Percentiles rank a stretch among this genome's conserved stretches.
Evolutionary conservation across 2,329 filamentous ascomycete species (phyloP).

Genomic region (Knoxdaviesia proteae): DNA sequence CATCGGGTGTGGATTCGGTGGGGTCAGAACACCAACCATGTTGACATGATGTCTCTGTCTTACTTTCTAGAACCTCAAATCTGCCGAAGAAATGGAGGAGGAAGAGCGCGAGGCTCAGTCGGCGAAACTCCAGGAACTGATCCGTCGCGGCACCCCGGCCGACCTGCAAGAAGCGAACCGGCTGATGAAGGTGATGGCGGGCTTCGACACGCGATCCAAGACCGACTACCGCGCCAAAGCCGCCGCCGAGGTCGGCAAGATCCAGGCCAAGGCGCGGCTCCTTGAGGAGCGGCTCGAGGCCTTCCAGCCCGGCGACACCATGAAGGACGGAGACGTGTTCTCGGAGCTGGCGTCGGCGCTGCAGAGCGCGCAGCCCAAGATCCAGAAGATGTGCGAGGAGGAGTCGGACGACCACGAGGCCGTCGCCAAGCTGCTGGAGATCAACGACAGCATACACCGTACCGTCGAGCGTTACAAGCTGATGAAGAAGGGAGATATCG

Average conservation of each 20-base stretch:
- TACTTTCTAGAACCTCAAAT: conserved; percentile 58
- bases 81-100: conserved; percentile 95
- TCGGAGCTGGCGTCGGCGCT: conserved; percentile 77
- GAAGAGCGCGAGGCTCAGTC: conserved; percentile 89
- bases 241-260: conserved; percentile 80
- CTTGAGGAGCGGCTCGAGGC: conserved; percentile 82
- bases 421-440: conserved; percentile 84
- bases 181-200: conserved; percentile 98
- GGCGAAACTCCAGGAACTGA: conserved; percentile 93
- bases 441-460: conserved; percentile 96
- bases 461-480: conserved; percentile 91
- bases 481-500: conserved; percentile 84
- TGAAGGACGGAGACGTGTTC: conserved; percentile 46
- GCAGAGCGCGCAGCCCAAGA: conserved; percentile 90
- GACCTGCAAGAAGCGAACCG: conserved; percentile 93
- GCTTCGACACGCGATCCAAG: conserved; percentile 85
- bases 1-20: no score
- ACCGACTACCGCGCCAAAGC: conserved; percentile 97
- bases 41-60: no score
- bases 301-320: conserved; percentile 61
- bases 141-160: conserved; percentile 73
- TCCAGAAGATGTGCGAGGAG: conserved; percentile 98
- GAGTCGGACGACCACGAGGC: conserved; percentile 94
- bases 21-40: no score
- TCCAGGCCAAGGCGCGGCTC: conserved; percentile 84